Conservation (phyloP, 2,329 filamentous ascomycete genomes). For the Akanthomyces dipterigenus region DNA sequence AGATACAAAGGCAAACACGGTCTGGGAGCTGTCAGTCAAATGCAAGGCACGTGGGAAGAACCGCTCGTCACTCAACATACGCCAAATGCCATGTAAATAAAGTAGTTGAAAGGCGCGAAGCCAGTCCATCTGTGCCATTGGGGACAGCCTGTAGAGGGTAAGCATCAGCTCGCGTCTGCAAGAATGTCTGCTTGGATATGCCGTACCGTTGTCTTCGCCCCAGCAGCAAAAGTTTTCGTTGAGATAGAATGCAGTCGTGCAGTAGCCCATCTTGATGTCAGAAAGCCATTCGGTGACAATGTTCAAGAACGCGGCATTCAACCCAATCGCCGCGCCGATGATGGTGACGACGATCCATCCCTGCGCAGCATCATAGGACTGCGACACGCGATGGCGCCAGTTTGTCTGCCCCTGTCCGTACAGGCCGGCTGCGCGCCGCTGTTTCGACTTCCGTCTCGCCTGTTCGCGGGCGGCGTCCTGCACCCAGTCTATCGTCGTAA, state of each 20-base stretch:
- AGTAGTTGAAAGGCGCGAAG: constrained; percentile 71
- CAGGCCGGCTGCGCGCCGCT: constrained; percentile 64
- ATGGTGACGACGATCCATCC: constrained; percentile 97
- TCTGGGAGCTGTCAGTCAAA: constrained; percentile 34
- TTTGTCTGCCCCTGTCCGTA: constrained; percentile 63
- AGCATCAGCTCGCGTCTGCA: constrained; percentile 14
- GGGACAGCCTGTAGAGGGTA: constrained; percentile 55
- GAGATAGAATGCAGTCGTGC: constrained; percentile 89
- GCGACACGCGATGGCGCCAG: constrained; percentile 75
- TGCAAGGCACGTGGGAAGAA: background rate
- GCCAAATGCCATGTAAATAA: constrained; percentile 81
- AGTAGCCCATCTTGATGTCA: constrained; percentile 94
- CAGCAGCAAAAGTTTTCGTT: constrained; percentile 98
- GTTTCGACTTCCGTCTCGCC: constrained; percentile 67
- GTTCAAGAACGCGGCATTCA: constrained; percentile 89
- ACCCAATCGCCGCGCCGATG: constrained; percentile 83
- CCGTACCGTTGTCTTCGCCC: constrained; percentile 76
- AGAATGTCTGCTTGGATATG: background rate
- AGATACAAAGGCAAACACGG: constrained; percentile 72
- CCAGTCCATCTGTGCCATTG: constrained; percentile 89
- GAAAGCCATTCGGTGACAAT: constrained; percentile 96
- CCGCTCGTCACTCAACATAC: constrained; percentile 35
- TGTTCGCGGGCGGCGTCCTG: constrained; percentile 94
- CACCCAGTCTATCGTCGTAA: constrained; percentile 98
- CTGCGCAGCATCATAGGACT: constrained; percentile 92